A percentile compares a stretch with the other conserved stretches of the same genome.
Evolutionary conservation across 1,139 yeast species (phyloP).

Genomic region (Saccharomyces hybrid): DNA sequence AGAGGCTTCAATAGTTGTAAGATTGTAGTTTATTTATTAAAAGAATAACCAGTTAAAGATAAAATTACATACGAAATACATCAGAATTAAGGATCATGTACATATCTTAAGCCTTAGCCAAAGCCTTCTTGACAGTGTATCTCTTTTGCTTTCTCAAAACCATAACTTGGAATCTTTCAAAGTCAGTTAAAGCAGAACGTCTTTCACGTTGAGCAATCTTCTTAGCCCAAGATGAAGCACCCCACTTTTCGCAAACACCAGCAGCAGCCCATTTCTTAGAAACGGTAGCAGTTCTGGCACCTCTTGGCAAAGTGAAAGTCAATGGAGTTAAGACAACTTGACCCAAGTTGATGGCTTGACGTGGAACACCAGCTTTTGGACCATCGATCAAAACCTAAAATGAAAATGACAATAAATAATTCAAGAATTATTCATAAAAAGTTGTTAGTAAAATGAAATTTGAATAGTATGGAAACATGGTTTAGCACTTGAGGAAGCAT

Average conservation of each 20-base stretch:
- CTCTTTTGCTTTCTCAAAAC: constrained; percentile 96
- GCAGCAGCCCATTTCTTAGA: constrained; percentile 92
- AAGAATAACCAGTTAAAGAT: background rate
- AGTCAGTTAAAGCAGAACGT: constrained; percentile 89
- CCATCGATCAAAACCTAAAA: constrained; percentile 85
- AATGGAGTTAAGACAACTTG: constrained; percentile 90
- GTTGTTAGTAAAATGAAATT: constrained; percentile 6
- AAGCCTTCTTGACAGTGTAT: constrained; percentile 85
- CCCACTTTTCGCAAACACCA: constrained; percentile 85
- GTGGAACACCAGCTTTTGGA: constrained; percentile 77
- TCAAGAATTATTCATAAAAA: constrained; percentile 3
- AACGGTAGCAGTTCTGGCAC: constrained; percentile 80
- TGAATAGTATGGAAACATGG: background rate
- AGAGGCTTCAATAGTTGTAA: background rate
- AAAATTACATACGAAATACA: background rate
- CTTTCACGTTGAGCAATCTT: constrained; percentile 90
- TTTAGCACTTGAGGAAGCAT: background rate
- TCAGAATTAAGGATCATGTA: constrained; percentile 1
- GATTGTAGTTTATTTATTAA: background rate
- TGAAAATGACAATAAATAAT: constrained; percentile 9
- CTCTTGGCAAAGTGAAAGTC: constrained; percentile 87
- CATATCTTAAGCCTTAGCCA: constrained; percentile 64
- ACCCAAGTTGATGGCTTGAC: constrained; percentile 85
- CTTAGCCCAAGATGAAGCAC: constrained; percentile 93
- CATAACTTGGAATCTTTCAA: constrained; percentile 98